Conservation (phyloP, 208 protist species). For the Acanthamoeba lugdunensis region DNA sequence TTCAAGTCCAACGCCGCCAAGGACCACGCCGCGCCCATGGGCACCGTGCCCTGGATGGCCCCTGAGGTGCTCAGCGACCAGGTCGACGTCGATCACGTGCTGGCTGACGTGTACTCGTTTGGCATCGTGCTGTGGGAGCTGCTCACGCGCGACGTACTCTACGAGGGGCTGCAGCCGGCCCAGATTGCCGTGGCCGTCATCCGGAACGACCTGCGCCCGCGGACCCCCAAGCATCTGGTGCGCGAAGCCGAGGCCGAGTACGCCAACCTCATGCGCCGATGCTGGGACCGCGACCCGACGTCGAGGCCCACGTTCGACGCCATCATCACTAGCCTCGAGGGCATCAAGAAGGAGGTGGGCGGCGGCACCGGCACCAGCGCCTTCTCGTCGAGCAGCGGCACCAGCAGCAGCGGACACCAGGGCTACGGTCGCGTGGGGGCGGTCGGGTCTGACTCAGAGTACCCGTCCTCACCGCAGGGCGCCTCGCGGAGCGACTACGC, state of each 20-base stretch:
- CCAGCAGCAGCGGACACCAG: too few species aligned
- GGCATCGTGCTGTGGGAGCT: not conserved
- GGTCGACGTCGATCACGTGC: not conserved
- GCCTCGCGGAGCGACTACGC: too few species aligned
- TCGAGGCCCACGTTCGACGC: not conserved
- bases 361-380: not conserved
- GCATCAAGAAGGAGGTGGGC: not conserved
- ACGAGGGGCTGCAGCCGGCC: not conserved
- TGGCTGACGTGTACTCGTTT: not conserved
- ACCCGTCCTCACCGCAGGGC: too few species aligned
- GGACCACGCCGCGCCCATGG: not conserved
- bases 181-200: not conserved
- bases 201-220: not conserved
- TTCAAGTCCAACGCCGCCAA: not conserved
- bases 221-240: not conserved
- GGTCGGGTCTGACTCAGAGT: too few species aligned
- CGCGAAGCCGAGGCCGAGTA: not conserved
- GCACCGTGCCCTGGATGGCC: not conserved
- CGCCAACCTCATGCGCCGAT: not conserved
- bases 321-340: not conserved
- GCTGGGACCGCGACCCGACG: not conserved
- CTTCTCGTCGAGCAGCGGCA: not conserved
- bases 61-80: not conserved
- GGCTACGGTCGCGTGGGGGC: too few species aligned
- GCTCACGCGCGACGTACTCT: not conserved